phyloP scores from a whole-genome alignment of 768 basidiomycete genomes.

The Termitomyces sp. region DNA sequence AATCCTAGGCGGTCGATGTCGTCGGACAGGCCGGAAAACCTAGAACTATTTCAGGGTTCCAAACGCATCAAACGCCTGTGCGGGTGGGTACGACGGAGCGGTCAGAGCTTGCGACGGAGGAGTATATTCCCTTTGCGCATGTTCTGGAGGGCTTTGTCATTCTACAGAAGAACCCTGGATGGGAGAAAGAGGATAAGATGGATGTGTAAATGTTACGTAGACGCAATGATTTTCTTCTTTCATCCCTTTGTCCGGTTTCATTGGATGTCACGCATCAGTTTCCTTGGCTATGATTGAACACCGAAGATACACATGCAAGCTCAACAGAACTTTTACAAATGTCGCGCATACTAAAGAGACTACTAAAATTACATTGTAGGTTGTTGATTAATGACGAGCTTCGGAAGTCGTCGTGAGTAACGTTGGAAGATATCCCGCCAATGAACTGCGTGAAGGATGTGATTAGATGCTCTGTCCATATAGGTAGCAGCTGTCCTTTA shows the following conservation, averaged over 20 bases:
- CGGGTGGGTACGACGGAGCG: constrained; percentile 91
- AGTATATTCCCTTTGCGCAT: constrained; percentile 85
- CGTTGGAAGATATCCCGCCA: neutral
- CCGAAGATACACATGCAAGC: neutral
- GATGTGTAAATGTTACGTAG: constrained; percentile 42
- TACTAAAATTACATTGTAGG: neutral
- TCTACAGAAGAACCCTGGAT: constrained; percentile 87
- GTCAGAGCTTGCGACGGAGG: constrained; percentile 94
- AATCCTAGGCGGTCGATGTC: constrained; percentile 81
- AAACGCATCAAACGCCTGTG: constrained; percentile 96
- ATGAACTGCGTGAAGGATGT: neutral
- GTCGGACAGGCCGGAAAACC: constrained; percentile 98
- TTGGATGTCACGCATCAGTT: neutral
- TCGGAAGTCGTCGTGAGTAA: neutral
- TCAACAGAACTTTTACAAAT: neutral
- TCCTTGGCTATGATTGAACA: neutral
- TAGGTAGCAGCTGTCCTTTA: constrained; percentile 15
- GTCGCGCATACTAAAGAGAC: neutral
- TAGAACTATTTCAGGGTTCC: constrained; percentile 94
- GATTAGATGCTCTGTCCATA: neutral
- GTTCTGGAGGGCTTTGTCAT: constrained; percentile 93
- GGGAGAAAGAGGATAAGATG: constrained; percentile 84
- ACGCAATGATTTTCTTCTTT: constrained; percentile 2
- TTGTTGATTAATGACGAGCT: neutral
- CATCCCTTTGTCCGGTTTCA: neutral